Conservation (phyloP, 805 yeast species). For the Saturnispora hagleri region DNA sequence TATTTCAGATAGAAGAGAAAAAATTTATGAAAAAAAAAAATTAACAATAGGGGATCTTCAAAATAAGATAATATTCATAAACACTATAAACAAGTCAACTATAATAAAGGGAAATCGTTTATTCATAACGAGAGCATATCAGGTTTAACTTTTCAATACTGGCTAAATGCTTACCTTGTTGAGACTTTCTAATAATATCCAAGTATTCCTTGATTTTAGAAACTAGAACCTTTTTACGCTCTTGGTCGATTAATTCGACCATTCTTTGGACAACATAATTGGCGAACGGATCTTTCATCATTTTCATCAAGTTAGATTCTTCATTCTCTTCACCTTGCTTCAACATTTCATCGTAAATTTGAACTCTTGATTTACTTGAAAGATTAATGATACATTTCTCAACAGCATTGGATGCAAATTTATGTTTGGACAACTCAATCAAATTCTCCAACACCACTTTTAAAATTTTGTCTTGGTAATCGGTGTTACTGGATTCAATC, state of each 20-base stretch:
- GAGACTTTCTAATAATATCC: conserved; percentile 58
- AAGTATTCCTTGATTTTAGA: conserved; percentile 71
- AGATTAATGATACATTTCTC: conserved; percentile 86
- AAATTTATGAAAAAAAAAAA: no score
- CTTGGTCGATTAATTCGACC: conserved; percentile 69
- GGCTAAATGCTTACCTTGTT: conserved; percentile 75
- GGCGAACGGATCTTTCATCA: conserved; percentile 98
- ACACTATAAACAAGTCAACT: conserved; percentile 2
- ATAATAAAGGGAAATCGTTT: not conserved
- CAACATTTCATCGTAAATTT: conserved; percentile 59
- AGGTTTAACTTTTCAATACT: conserved; percentile 67
- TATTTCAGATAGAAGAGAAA: not conserved
- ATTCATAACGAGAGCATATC: conserved; percentile 37
- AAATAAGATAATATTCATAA: not conserved
- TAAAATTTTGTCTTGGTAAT: conserved; percentile 51
- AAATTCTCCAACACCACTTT: conserved; percentile 51
- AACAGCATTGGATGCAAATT: conserved; percentile 95
- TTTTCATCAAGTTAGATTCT: conserved; percentile 64
- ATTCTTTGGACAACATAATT: conserved; percentile 94
- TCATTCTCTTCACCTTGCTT: conserved; percentile 49
- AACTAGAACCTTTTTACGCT: conserved; percentile 61
- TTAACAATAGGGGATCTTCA: not conserved
- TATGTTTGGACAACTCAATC: conserved; percentile 84
- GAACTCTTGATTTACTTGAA: conserved; percentile 46
- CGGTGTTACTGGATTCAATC: conserved; percentile 66